phyloP scores from a whole-genome alignment of 2,329 filamentous ascomycete species.

The Fonsecaea pedrosoi region DNA sequence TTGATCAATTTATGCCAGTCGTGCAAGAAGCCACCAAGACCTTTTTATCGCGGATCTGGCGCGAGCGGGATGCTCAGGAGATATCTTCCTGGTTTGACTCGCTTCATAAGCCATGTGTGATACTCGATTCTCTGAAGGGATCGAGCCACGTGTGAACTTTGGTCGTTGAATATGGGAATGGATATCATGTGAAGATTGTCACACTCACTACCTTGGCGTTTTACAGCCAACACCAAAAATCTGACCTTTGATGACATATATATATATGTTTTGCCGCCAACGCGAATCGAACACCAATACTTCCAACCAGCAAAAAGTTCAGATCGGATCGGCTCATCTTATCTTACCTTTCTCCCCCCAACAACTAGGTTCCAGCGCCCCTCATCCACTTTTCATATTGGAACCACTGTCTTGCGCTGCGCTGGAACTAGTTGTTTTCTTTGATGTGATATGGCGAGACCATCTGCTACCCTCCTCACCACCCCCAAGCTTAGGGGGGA shows the following conservation, averaged over 20 bases:
- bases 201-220: neutral
- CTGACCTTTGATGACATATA: too few relatives aligned
- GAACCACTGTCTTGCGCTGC: neutral
- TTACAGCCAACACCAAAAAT: neutral
- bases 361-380: neutral
- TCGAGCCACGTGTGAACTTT: neutral
- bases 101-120: conserved; percentile 23
- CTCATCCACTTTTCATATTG: neutral
- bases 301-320: neutral
- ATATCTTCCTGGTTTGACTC: conserved; percentile 27
- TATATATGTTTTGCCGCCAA: neutral
- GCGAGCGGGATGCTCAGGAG: conserved; percentile 16
- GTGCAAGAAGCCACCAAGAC: conserved; percentile 23
- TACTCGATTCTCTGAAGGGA: conserved; percentile 2
- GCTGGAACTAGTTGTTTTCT: neutral
- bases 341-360: neutral
- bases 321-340: neutral
- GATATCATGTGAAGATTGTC: neutral
- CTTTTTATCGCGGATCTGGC: conserved; percentile 26
- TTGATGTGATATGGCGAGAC: conserved; percentile 6
- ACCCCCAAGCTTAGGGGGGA: too few relatives aligned
- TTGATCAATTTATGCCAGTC: conserved; percentile 26
- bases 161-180: neutral
- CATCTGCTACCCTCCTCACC: neutral
- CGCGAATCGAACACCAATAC: neutral